Evolutionary conservation across 176 grass and related monocot species (phyloP), one percentile per base, ranked within the genome.

Genomic region (Eremochloa ophiuroides): DNA sequence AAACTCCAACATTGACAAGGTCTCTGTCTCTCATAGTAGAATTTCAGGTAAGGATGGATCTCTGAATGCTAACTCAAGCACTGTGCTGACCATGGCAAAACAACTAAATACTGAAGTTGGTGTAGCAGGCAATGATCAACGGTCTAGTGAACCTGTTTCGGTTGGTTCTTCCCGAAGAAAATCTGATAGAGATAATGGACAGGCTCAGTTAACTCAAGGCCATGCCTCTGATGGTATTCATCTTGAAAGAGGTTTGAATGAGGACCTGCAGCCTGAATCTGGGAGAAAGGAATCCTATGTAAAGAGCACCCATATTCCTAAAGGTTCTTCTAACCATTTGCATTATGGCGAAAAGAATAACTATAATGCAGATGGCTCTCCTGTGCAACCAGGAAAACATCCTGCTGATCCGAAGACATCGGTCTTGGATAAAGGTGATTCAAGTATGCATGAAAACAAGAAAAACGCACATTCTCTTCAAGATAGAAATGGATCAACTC

Each of bases 1-100:
- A 78, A 84, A 79, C 73, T 90, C 75, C 56, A 87, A 81, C 69
- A 91, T 34, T 48, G 94, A 94, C 10, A 97, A 78, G 81, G 18
- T 80, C 71, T 53, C 75, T 82, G 18, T 80, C 71, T 44, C 75
- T 80, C 89, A 87, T 60, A 93, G 76, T 86, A 90, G 63, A 84
- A 84, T 70, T 73, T 67, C 60, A 29, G 73, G 77, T 61, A 94
- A 87, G 74, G 86, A 87, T 84, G 92, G 86, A 82, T 83, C 64
- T 55, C 22, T 65, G 11, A 92, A 91, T 87, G 58, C 89, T 83
- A 85, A 83, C 46, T 89, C 84, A 70, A 85, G 68, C 56, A 44
- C 77, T 56, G 64, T 0, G 10, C 76, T 1, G 1, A 80, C 83
- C 50, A 84, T 78, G 26, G 88, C 30, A 34, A 91, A 89, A 60